These are phyloP conservation scores for Beauveria pseudobassiana DNA, from an alignment of 2,329 filamentous ascomycete genomes.

Conservation along the genomic window DNA sequence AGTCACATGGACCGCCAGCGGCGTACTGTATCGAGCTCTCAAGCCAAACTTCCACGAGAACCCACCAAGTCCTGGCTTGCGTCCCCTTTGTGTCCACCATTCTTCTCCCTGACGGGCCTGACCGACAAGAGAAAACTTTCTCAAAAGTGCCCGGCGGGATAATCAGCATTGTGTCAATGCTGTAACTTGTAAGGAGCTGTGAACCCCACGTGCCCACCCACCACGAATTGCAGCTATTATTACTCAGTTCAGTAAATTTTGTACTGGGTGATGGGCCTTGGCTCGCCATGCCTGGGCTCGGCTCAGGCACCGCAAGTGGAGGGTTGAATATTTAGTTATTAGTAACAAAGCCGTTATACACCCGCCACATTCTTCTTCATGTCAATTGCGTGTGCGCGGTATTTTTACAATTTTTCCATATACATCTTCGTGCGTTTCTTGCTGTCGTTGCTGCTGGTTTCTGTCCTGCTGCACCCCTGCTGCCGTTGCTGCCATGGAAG, in stretches of 20 bases:
- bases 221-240: neutral
- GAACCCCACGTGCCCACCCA: neutral
- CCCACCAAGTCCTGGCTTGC: neutral
- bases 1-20: neutral
- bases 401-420: neutral
- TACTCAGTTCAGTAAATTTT: neutral
- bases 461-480: neutral
- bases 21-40: neutral
- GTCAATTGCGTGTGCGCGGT: neutral
- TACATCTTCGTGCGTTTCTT: neutral
- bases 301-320: neutral
- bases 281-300: neutral
- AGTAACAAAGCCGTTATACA: neutral
- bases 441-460: neutral
- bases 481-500: conserved; percentile 5
- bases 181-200: neutral
- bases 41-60: neutral
- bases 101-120: neutral
- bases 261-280: neutral
- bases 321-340: neutral
- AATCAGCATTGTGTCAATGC: neutral
- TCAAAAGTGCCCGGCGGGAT: neutral
- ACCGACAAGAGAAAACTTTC: neutral
- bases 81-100: neutral
- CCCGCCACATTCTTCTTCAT: neutral